Percentiles rank a stretch among this genome's conserved stretches.
Conservation (phyloP, 2,329 filamentous ascomycete genomes). For the Rutstroemia sp. region DNA sequence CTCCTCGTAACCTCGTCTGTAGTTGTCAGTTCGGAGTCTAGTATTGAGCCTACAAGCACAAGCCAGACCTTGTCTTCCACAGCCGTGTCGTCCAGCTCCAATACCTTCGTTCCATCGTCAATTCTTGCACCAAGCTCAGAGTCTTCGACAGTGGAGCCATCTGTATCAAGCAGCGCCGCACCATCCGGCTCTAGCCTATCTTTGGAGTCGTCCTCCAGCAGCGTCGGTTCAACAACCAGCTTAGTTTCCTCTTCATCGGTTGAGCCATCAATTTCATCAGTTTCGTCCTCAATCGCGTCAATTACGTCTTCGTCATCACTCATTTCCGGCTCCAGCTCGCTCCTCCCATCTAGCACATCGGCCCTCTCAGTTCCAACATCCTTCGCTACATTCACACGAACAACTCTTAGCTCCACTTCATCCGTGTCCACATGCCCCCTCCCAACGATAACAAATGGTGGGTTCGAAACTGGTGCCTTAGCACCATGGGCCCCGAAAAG, state of each 20-base stretch:
- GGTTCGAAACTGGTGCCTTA: background rate
- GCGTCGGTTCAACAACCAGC: background rate
- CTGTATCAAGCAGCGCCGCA: background rate
- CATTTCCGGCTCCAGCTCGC: background rate
- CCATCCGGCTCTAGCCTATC: background rate
- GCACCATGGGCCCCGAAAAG: slow-evolving; percentile 1
- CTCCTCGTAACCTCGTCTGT: too few relatives aligned
- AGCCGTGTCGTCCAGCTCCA: too few relatives aligned
- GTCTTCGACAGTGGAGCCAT: background rate
- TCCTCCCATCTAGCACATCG: background rate
- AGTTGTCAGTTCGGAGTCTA: too few relatives aligned
- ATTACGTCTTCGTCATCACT: too few relatives aligned
- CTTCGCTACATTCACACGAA: background rate
- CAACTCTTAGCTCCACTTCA: background rate
- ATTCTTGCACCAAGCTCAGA: background rate
- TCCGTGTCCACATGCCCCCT: background rate
- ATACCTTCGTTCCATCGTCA: too few relatives aligned
- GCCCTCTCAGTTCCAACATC: background rate
- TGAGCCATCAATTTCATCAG: background rate
- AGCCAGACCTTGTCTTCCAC: too few relatives aligned
- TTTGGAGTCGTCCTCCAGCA: background rate
- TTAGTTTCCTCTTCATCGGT: background rate
- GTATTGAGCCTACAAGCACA: too few relatives aligned
- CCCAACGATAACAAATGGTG: slow-evolving; percentile 5
- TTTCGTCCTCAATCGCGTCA: background rate